Conservation (phyloP, 371 early-diverging fungal species). For the Fennellomyces sp. region DNA sequence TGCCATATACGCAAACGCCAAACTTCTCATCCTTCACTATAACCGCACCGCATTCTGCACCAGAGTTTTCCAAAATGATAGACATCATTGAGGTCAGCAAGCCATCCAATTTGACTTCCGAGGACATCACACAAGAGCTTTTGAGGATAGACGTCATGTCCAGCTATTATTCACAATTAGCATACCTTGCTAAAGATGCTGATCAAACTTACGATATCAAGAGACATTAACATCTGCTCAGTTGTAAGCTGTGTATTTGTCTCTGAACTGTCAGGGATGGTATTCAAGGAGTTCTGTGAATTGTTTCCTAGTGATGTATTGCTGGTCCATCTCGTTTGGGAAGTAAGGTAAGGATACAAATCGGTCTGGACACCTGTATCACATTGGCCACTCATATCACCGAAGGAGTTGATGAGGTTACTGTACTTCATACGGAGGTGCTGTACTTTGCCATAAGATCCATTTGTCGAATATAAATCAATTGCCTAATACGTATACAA, state of each 20-base stretch:
- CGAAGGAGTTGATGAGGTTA: conserved; percentile 20
- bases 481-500: conserved; percentile 36
- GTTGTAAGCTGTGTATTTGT: conserved; percentile 38
- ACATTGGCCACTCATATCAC: conserved; percentile 26
- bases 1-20: conserved; percentile 44
- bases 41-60: conserved; percentile 47
- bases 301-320: neutral
- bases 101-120: conserved; percentile 44
- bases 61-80: conserved; percentile 46
- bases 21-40: conserved; percentile 41
- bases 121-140: conserved; percentile 49
- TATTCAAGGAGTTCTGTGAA: no score
- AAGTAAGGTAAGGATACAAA: conserved; percentile 35
- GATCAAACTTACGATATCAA: conserved; percentile 39
- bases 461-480: conserved; percentile 30
- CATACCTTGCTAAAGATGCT: conserved; percentile 27
- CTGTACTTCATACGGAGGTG: conserved; percentile 31
- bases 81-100: conserved; percentile 40
- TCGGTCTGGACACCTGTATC: conserved; percentile 44
- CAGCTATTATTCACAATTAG: neutral
- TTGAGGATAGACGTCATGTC: conserved; percentile 51
- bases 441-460: conserved; percentile 42
- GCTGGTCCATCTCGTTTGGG: conserved; percentile 33
- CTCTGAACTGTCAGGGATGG: conserved; percentile 31
- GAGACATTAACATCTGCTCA: conserved; percentile 37